These are phyloP conservation scores for Silene noctiflora DNA, from an alignment of 179 eudicot species.

Conservation along the genomic window DNA sequence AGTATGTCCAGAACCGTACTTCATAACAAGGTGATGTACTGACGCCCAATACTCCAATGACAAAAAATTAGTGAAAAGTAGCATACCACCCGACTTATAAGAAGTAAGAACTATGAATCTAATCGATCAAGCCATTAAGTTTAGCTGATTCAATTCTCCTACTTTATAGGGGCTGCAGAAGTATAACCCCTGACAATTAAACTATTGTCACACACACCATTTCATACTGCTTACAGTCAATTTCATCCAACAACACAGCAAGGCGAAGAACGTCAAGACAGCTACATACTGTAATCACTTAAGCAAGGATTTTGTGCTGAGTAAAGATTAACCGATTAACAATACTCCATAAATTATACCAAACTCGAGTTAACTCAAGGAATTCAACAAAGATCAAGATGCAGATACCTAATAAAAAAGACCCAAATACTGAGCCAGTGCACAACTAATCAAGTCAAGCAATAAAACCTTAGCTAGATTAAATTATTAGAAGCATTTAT, in stretches of 20 bases:
- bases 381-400: neutral
- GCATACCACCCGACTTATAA: neutral
- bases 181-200: neutral
- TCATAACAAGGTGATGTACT: neutral
- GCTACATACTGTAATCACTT: too few relatives aligned
- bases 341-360: too few relatives aligned
- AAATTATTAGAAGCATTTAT: too few relatives aligned
- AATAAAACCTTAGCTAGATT: neutral
- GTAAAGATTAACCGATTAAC: too few relatives aligned
- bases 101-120: neutral
- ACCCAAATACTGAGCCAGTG: neutral
- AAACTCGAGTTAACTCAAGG: neutral
- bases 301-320: too few relatives aligned
- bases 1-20: neutral
- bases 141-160: neutral
- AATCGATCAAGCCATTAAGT: neutral
- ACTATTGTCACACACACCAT: neutral
- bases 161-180: neutral
- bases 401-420: neutral
- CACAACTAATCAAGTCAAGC: neutral
- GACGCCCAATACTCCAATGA: neutral
- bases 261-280: neutral
- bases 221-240: neutral
- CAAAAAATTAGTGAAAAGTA: neutral
- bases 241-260: neutral